Evolutionary conservation across 306 rosid genomes (phyloP).

Genomic region (Cicer yamashitae): DNA sequence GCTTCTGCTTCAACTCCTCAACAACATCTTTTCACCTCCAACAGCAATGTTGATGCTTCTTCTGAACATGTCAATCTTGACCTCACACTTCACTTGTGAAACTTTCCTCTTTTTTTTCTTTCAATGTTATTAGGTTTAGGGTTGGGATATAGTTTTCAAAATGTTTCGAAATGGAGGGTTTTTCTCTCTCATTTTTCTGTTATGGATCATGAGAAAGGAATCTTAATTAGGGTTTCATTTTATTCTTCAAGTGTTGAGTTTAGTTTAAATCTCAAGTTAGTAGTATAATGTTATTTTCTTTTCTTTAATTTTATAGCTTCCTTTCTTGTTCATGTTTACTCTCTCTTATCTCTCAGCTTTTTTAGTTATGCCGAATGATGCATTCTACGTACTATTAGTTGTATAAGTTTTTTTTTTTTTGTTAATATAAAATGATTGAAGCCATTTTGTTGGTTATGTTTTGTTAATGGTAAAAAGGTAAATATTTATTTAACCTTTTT

Average conservation of each 20-base stretch:
- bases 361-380: no score
- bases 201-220: background rate
- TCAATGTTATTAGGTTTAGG: background rate
- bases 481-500: background rate
- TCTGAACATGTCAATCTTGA: constrained; percentile 53
- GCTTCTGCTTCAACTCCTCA: constrained; percentile 39
- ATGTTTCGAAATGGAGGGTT: background rate
- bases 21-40: background rate
- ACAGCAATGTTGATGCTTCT: constrained; percentile 7
- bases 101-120: background rate
- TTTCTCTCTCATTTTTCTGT: background rate
- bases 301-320: background rate
- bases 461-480: background rate
- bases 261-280: constrained; percentile 16
- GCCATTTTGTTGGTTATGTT: background rate
- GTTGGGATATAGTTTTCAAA: background rate
- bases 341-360: no score
- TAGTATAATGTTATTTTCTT: constrained; percentile 8
- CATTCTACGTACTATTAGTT: no score
- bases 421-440: no score
- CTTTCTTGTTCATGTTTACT: no score
- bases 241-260: constrained; percentile 16
- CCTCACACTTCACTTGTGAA: constrained; percentile 65
- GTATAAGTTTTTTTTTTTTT: no score
- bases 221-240: constrained; percentile 16